These are phyloP conservation scores for Moricandia arvensis DNA, from an alignment of 345 rosid species.

Conservation along the genomic window DNA sequence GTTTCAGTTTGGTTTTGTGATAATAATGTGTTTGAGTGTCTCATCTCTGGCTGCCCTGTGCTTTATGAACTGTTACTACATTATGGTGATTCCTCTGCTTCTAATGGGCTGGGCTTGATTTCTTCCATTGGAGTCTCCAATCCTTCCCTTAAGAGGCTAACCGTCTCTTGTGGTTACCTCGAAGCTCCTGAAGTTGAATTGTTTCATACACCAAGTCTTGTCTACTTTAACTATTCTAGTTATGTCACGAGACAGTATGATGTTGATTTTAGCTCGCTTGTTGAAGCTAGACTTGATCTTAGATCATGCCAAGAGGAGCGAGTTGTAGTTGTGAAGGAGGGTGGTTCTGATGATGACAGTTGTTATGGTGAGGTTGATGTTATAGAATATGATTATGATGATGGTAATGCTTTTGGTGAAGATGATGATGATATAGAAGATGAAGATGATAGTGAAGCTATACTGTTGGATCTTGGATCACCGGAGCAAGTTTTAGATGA, in stretches of 20 bases:
- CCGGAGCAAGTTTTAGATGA: not conserved
- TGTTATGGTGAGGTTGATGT: not conserved
- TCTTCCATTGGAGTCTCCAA: not conserved
- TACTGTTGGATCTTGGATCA: not conserved
- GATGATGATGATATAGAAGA: not conserved
- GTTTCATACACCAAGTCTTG: not conserved
- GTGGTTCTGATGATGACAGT: not conserved
- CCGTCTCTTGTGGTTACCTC: not conserved
- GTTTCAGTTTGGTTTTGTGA: not conserved
- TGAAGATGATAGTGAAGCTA: not conserved
- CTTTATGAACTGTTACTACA: not conserved
- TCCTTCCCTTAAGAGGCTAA: constrained; percentile 4
- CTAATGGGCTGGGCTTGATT: not conserved
- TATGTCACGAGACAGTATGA: not conserved
- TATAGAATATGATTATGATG: not conserved
- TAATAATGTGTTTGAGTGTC: not conserved
- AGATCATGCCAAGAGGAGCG: not conserved
- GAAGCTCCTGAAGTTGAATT: not conserved
- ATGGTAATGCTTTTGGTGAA: not conserved
- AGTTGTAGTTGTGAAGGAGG: not conserved
- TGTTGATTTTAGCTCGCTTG: not conserved
- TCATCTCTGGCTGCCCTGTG: not conserved
- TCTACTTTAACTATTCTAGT: constrained; percentile 9
- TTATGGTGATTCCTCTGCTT: not conserved
- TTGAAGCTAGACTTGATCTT: constrained; percentile 17